Conservation (phyloP, 1,284 basidiomycete genomes). For the Porogramme epimiltina region DNA sequence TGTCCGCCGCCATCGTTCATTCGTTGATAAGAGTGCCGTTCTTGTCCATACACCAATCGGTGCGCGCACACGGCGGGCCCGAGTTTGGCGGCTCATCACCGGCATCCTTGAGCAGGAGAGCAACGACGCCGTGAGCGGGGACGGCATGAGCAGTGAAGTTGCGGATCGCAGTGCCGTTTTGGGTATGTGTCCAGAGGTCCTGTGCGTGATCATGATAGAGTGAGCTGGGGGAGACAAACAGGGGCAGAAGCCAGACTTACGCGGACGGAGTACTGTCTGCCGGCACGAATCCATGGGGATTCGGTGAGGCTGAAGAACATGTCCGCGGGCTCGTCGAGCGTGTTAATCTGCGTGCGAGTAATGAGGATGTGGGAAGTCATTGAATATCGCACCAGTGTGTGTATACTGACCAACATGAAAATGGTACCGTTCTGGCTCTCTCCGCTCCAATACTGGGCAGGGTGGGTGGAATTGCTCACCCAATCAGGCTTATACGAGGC, state of each 20-base stretch:
- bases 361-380: background rate
- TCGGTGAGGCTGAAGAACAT: slow-evolving; percentile 69
- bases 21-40: slow-evolving; percentile 27
- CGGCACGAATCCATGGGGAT: slow-evolving; percentile 70
- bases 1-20: too few species aligned
- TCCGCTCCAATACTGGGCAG: slow-evolving; percentile 58
- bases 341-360: slow-evolving; percentile 38
- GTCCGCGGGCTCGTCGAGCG: slow-evolving; percentile 51
- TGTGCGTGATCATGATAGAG: too few species aligned
- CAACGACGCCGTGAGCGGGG: slow-evolving; percentile 71
- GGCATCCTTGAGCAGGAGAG: slow-evolving; percentile 62
- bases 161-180: slow-evolving; percentile 66
- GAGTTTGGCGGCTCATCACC: slow-evolving; percentile 63
- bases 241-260: slow-evolving; percentile 37
- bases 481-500: slow-evolving; percentile 42
- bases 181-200: slow-evolving; percentile 71
- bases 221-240: too few species aligned
- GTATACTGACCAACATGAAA: slow-evolving; percentile 44
- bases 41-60: slow-evolving; percentile 28
- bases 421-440: slow-evolving; percentile 48
- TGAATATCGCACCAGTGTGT: too few species aligned
- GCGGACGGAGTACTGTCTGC: slow-evolving; percentile 60
- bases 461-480: slow-evolving; percentile 45
- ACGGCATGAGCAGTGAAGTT: slow-evolving; percentile 60
- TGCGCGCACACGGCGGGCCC: slow-evolving; percentile 29